Base-by-base conservation (phyloP, 1,139 yeast genomes). In the Pichia terricola region DNA sequence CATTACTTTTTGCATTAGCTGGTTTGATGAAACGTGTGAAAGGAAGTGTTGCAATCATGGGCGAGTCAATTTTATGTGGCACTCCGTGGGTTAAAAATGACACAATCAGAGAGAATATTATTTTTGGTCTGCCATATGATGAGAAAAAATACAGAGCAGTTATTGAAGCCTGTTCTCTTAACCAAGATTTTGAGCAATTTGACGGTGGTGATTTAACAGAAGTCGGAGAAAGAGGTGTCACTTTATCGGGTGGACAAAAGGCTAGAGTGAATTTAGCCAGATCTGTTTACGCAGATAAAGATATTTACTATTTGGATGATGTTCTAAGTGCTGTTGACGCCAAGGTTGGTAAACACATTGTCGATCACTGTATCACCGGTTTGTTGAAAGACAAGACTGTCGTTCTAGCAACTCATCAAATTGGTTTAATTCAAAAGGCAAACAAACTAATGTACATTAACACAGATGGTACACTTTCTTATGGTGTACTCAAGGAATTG, bases 201-300 rank as follows among this genome's bases (percentile, higher is more conserved):
- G 88, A 94, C 0, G 86, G 84, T 59, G 91, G 94, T 26, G 95
- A 86, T 58, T 75, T 70, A 41, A 85, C 96, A 1, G 76, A 81
- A 53, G 95, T 87, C 45, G 95, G 95, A 42, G 96, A 87, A 62
- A 83, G 85, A 57, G 95, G 96, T 45, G 85, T 87, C 43, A 80
- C 94, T 2, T 69, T 87, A 44, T 82, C 94, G 26, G 95, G 95
- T 42, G 96, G 96, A 26, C 96, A 87, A 62, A 87, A 85, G 66
- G 95, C 95, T 0, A 75, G 96, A 57, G 72, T 87, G 32, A 75
- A 91, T 9, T 69, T 87, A 44, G 95, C 96, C 0, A 74, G 96
- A 56, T 95, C 95, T 3, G 94, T 87, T 2, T 87, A 30, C 33
- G 33, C 33, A 30, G 33, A 30, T 30, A 84, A 94, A 0, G 95